phyloP scores from a whole-genome alignment of 495 filamentous ascomycete species.

The Trichoderma gamsii region DNA sequence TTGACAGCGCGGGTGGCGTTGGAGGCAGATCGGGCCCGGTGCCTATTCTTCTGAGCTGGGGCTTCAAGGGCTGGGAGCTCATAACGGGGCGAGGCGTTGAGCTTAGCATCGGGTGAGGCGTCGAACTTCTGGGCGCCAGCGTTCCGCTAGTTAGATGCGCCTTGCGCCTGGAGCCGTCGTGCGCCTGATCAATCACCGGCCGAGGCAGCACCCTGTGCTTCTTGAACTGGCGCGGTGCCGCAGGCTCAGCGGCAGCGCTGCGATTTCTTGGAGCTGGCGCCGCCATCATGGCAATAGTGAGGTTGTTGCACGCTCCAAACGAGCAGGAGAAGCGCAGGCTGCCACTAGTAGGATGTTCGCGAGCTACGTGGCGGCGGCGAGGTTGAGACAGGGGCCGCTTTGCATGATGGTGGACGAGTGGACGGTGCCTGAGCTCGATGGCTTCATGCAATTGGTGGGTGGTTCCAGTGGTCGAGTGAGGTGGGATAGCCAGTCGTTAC shows the following conservation, averaged over 20 bases:
- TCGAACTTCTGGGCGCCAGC: constrained; percentile 19
- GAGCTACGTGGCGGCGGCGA: constrained; percentile 10
- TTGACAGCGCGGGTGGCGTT: constrained; percentile 49
- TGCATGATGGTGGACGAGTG: constrained; percentile 10
- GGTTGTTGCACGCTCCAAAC: not conserved
- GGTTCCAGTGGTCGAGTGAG: no score
- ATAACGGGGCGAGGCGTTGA: constrained; percentile 22
- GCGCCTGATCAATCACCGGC: constrained; percentile 28
- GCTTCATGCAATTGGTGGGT: not conserved
- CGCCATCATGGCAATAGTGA: not conserved
- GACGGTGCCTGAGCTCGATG: not conserved
- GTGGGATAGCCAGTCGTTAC: not conserved
- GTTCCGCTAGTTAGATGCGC: constrained; percentile 17
- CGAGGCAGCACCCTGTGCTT: constrained; percentile 51
- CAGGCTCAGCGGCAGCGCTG: not conserved
- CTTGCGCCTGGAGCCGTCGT: constrained; percentile 14
- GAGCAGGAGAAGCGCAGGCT: not conserved
- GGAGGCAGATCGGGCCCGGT: constrained; percentile 42
- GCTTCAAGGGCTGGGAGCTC: constrained; percentile 26
- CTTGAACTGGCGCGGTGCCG: constrained; percentile 39
- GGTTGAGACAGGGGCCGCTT: constrained; percentile 9
- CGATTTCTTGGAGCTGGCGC: not conserved
- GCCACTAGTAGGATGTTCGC: constrained; percentile 2
- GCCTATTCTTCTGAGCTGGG: constrained; percentile 27
- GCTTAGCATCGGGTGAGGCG: constrained; percentile 23